These are phyloP conservation scores for Bruguiera parviflora DNA, from an alignment of 345 rosid species.

Conservation along the genomic window DNA sequence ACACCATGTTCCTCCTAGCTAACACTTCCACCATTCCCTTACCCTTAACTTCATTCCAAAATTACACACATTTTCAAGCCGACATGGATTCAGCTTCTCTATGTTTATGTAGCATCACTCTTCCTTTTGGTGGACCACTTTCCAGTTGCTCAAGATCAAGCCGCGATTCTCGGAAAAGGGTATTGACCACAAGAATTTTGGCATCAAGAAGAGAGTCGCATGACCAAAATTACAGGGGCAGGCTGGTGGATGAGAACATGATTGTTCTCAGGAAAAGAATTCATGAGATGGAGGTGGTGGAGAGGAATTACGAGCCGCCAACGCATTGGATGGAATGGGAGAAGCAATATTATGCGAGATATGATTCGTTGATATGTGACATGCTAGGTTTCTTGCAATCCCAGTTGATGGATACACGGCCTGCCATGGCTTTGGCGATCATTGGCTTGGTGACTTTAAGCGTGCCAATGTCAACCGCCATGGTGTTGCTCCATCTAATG, in stretches of 20 bases:
- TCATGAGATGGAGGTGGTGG: slow-evolving; percentile 58
- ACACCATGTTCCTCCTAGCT: no score
- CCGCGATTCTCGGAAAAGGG: not conserved
- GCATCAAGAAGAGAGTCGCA: slow-evolving; percentile 5
- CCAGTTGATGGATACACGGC: slow-evolving; percentile 56
- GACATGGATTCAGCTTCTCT: slow-evolving; percentile 17
- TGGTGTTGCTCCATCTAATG: slow-evolving; percentile 26
- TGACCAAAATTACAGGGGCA: slow-evolving; percentile 23
- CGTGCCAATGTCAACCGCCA: slow-evolving; percentile 41
- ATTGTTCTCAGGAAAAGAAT: slow-evolving; percentile 55
- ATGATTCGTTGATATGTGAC: slow-evolving; percentile 51
- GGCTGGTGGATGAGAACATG: slow-evolving; percentile 60
- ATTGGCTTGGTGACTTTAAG: slow-evolving; percentile 43
- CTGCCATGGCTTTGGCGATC: slow-evolving; percentile 45
- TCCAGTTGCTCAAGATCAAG: slow-evolving; percentile 1
- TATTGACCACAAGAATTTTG: not conserved
- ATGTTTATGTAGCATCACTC: not conserved
- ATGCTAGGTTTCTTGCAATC: slow-evolving; percentile 48
- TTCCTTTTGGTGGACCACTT: not conserved
- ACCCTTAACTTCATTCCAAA: not conserved
- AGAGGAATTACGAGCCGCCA: slow-evolving; percentile 65
- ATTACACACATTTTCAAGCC: not conserved
- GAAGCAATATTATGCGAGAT: slow-evolving; percentile 48
- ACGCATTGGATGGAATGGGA: slow-evolving; percentile 72
- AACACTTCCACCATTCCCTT: not conserved